Evolutionary conservation across 129 eudicot species (phyloP), one percentile per base, ranked within the genome.

Genomic region (Tanacetum coccineum): DNA sequence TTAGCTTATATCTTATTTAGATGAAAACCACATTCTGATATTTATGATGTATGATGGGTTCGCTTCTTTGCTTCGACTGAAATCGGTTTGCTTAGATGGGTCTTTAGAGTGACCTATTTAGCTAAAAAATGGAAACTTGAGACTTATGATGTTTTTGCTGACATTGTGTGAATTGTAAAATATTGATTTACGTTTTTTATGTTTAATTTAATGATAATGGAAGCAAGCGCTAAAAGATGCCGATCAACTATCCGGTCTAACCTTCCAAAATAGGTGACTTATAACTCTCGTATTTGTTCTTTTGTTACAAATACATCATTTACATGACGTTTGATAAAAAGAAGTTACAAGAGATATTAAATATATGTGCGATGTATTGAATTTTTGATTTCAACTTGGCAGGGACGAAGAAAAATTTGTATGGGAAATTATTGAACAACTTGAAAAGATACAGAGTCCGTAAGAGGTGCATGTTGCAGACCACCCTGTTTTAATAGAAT

Each of bases 401-500:
- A 44, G 48, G 48, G 48, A 44, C 13, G 48, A 44, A 9, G 51
- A 2, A 8, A 4, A 46, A 3, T 46, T 46, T 9, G 4, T 46
- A 10, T 4, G 3, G n/a, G 4, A 46, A 11, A 46, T 46, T 46
- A 9, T 11, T 10, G 3, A 46, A 46, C 51, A 46, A 46, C n/a
- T 46, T 46, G n/a, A 11, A 46, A 46, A 46, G 51, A 46, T 46
- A 3, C 13, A 46, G 10, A 46, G 3, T 11, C 51, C 51, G 10
- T 59, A 19, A 42, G 20, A 39, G 42, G 3, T 62, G 25, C 47
- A 70, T 52, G 52, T 46, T 46, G 51, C 51, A 46, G 51, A 46
- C 7, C 13, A 13, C 51, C n/a, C 71, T 3, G 71, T 76, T 53
- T 71, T 75, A 18, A 22, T 76, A 7, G 51, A 67, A 14, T 28